A percentile compares a stretch with the other conserved stretches of the same genome.
Conservation (phyloP, 2,329 filamentous ascomycete species). For the Bipolaris oryzae region DNA sequence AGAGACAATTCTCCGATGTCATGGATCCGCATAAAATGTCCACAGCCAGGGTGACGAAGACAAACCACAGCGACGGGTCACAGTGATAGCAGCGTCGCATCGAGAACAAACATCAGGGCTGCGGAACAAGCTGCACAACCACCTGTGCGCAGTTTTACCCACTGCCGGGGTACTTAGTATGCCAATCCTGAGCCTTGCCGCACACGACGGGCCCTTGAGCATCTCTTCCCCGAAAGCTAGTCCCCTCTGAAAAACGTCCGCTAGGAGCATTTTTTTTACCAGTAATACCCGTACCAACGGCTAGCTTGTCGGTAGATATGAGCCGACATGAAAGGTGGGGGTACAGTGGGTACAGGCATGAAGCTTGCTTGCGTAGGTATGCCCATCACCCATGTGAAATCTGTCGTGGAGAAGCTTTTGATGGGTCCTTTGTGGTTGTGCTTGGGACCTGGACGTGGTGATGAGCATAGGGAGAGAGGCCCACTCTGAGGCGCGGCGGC, state of each 20-base stretch:
- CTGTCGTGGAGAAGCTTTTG: background rate
- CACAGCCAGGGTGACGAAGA: background rate
- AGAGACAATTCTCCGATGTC: constrained; percentile 9
- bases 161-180: background rate
- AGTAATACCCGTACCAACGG: too few species aligned
- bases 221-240: background rate
- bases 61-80: constrained; percentile 1
- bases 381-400: background rate
- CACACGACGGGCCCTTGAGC: background rate
- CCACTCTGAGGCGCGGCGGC: background rate
- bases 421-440: too few species aligned
- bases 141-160: constrained; percentile 1
- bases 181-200: background rate
- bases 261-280: too few species aligned
- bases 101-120: background rate
- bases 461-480: background rate
- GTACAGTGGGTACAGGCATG: constrained; percentile 1
- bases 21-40: constrained; percentile 6
- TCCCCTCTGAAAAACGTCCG: background rate
- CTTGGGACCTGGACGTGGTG: background rate
- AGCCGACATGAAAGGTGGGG: constrained; percentile 3
- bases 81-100: background rate
- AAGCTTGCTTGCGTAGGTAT: background rate
- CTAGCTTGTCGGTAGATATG: background rate
- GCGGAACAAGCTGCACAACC: background rate